Percentiles rank a stretch among this genome's conserved stretches.
Conservation (phyloP, 495 filamentous ascomycete genomes). For the Daldinia decipiens region DNA sequence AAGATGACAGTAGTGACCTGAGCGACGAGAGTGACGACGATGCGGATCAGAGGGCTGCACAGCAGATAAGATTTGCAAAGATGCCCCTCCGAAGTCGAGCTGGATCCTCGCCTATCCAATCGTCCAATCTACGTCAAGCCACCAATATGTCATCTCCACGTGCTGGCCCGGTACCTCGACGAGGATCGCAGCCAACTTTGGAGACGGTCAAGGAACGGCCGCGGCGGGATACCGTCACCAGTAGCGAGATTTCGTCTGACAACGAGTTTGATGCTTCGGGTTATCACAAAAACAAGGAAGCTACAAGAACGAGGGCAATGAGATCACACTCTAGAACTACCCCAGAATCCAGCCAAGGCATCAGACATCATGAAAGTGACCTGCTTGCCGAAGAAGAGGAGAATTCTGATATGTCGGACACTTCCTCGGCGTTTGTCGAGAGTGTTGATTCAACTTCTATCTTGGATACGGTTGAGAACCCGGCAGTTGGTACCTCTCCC, state of each 20-base stretch:
- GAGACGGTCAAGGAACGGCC: constrained; percentile 78
- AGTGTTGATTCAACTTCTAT: constrained; percentile 66
- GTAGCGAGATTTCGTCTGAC: constrained; percentile 91
- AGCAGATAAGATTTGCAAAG: constrained; percentile 94
- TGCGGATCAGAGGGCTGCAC: constrained; percentile 69
- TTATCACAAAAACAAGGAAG: constrained; percentile 68
- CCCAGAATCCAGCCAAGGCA: constrained; percentile 52
- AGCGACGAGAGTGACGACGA: constrained; percentile 98
- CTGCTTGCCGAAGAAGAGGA: constrained; percentile 67
- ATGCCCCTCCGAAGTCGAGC: constrained; percentile 89
- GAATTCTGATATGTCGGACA: constrained; percentile 66
- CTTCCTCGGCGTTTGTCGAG: constrained; percentile 62
- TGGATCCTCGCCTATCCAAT: constrained; percentile 85
- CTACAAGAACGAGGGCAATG: constrained; percentile 48
- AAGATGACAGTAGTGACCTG: constrained; percentile 96
- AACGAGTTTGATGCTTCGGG: constrained; percentile 80
- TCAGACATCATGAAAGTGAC: constrained; percentile 63
- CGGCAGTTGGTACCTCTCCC: constrained; percentile 58
- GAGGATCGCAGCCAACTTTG: constrained; percentile 80
- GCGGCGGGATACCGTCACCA: constrained; percentile 86
- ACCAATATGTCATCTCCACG: constrained; percentile 52
- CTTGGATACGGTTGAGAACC: constrained; percentile 59
- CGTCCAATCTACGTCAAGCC: constrained; percentile 61
- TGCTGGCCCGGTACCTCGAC: constrained; percentile 52
- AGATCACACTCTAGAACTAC: constrained; percentile 59